A percentile compares a stretch with the other conserved stretches of the same genome.
These are phyloP conservation scores for Rhypophila decipiens DNA, from an alignment of 495 filamentous ascomycete genomes.

Conservation along the genomic window DNA sequence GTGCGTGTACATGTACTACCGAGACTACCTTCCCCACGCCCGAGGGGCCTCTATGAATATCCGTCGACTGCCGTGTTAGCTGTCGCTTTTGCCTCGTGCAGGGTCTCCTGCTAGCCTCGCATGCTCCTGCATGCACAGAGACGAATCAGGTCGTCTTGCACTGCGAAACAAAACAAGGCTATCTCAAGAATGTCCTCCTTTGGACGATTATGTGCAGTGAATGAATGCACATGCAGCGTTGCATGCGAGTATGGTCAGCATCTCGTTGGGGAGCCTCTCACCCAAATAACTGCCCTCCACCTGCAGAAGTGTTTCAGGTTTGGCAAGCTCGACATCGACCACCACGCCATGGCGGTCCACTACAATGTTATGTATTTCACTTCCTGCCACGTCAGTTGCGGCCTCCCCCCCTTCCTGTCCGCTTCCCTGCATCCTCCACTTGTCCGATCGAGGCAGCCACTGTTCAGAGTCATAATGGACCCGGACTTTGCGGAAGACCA, in stretches of 20 bases:
- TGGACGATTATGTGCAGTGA: background rate
- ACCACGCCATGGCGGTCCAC: background rate
- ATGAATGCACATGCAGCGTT: background rate
- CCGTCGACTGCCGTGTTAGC: background rate
- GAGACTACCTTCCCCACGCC: background rate
- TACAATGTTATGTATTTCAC: background rate
- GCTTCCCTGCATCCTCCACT: background rate
- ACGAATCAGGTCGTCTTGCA: background rate
- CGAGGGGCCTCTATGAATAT: background rate
- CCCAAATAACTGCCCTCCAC: background rate
- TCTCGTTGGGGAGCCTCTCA: too few relatives aligned
- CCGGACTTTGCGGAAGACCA: background rate
- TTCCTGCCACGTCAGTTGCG: background rate
- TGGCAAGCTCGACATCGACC: background rate
- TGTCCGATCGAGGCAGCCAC: too few relatives aligned
- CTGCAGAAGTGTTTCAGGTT: constrained; percentile 3
- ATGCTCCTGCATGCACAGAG: background rate
- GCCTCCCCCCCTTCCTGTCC: background rate
- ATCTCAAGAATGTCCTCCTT: background rate
- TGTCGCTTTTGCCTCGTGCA: background rate
- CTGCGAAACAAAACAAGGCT: background rate
- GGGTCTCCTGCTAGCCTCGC: background rate
- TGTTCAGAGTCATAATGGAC: too few relatives aligned
- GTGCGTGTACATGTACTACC: background rate
- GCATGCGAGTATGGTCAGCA: background rate